Percentiles rank a stretch among this genome's conserved stretches.
These are phyloP conservation scores for Suillus subalutaceus DNA, from an alignment of 768 basidiomycete genomes.

Conservation along the genomic window DNA sequence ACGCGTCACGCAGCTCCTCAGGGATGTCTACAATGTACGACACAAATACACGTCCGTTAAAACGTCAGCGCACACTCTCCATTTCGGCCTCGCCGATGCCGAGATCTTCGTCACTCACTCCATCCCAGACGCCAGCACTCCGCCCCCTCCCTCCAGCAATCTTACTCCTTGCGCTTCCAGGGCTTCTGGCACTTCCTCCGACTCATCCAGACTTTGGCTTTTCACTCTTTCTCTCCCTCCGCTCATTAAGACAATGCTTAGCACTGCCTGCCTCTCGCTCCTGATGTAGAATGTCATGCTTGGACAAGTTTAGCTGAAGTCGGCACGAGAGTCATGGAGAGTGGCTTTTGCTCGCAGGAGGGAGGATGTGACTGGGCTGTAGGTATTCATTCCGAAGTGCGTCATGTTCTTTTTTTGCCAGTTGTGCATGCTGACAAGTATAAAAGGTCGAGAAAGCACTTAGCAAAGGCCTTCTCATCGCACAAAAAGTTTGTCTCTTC, in stretches of 20 bases:
- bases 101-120: conserved; percentile 3
- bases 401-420: background rate
- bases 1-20: conserved; percentile 8
- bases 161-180: conserved; percentile 65
- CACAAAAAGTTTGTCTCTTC: conserved; percentile 33
- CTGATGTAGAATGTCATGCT: conserved; percentile 67
- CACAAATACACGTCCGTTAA: conserved; percentile 37
- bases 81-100: background rate
- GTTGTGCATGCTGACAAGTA: conserved; percentile 6
- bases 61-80: conserved; percentile 33
- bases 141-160: conserved; percentile 43
- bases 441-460: conserved; percentile 5
- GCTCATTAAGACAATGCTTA: conserved; percentile 61
- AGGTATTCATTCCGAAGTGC: background rate
- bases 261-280: conserved; percentile 49
- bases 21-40: conserved; percentile 24
- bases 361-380: conserved; percentile 2
- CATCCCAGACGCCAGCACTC: conserved; percentile 14
- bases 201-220: conserved; percentile 55
- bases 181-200: conserved; percentile 65
- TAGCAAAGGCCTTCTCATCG: conserved; percentile 4
- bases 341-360: conserved; percentile 4
- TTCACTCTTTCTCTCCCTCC: conserved; percentile 58
- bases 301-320: conserved; percentile 73
- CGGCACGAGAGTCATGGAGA: conserved; percentile 43